A percentile compares a stretch with the other conserved stretches of the same genome.
These are phyloP conservation scores for Helianthus annuus DNA, from an alignment of 129 eudicot genomes.

Conservation along the genomic window DNA sequence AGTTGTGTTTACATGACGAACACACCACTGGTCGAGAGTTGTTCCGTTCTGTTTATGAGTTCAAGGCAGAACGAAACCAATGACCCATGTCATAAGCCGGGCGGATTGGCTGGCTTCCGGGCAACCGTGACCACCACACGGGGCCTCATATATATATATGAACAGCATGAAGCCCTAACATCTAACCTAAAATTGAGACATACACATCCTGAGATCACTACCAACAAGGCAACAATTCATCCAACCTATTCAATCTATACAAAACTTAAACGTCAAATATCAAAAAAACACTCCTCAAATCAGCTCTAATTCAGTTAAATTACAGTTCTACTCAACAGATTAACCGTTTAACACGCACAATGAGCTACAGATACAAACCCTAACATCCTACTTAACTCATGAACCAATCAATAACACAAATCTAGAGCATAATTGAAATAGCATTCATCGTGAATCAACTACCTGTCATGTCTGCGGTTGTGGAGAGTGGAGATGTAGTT, in stretches of 20 bases:
- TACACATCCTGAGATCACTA: constrained; percentile 5
- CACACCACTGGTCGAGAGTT: too few relatives aligned
- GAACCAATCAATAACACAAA: neutral
- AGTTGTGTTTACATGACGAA: too few relatives aligned
- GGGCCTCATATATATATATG: neutral
- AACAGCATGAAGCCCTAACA: neutral
- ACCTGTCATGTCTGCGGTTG: constrained; percentile 31
- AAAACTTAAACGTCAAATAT: neutral
- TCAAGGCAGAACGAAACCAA: too few relatives aligned
- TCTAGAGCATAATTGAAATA: neutral
- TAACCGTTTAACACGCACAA: constrained; percentile 1
- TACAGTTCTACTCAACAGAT: constrained; percentile 3
- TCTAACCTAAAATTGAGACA: neutral
- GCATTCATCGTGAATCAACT: constrained; percentile 5
- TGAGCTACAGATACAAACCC: constrained; percentile 1
- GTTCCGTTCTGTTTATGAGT: too few relatives aligned
- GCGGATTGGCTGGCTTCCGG: too few relatives aligned
- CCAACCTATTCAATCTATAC: neutral
- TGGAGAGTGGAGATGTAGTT: neutral
- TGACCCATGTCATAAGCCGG: too few relatives aligned
- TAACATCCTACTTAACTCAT: constrained; percentile 3
- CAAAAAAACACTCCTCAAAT: constrained; percentile 8
- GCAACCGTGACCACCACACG: too few relatives aligned
- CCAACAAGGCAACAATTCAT: neutral
- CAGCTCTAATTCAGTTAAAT: constrained; percentile 11